Base-by-base conservation (phyloP, 257 asterid genomes). In the Ilex aquifolium region DNA sequence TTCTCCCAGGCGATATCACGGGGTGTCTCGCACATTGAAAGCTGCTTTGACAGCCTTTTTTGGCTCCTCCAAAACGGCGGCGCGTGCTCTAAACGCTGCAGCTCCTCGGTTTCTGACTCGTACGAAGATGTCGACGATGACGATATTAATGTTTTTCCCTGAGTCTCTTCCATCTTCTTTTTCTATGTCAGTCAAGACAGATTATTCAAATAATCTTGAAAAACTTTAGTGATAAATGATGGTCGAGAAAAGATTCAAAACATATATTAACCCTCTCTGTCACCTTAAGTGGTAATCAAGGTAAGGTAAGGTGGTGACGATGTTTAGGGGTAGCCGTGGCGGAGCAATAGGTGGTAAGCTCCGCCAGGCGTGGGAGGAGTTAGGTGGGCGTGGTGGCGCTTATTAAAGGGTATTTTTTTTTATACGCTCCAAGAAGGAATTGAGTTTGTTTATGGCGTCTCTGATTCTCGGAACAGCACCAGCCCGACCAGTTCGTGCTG, bases 1-100 rank as follows among this genome's bases (percentile, higher is more conserved):
- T 74, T 77, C 76, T 90, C 95, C 97, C 97, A 90, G 12, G 91
- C 89, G 9, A 75, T 69, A 64, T 90, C 83, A 0, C 97, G 85
- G 0, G 88, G 86, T 15, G 69, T 73, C 76, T 85, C 94, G 39
- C 85, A 80, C 93, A 88, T 78, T 4, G 98, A 91, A 1, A 83
- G 67, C 68, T 91, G 98, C 63, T 88, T 91, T 2, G 95, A 71
- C 2, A 91, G 48, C 59, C 51, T 77, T 67, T 72, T 82, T 6
- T 61, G 70, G 61, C 63, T 82, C 76, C 85, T 61, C 91, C 86
- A 86, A 72, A 86, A 76, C 17, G 91, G 91, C n/a, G 98, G 95
- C 8, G 94, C 85, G 27, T 74, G 79, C 56, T 82, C 95, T 12
- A 91, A 46, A 0, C 84, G 87, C 44, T 82, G 92, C 44, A 81